Percentiles rank a stretch among this genome's conserved stretches.
Evolutionary conservation across 305 asterid species (phyloP).

Genomic region (Ruellia speciosa): DNA sequence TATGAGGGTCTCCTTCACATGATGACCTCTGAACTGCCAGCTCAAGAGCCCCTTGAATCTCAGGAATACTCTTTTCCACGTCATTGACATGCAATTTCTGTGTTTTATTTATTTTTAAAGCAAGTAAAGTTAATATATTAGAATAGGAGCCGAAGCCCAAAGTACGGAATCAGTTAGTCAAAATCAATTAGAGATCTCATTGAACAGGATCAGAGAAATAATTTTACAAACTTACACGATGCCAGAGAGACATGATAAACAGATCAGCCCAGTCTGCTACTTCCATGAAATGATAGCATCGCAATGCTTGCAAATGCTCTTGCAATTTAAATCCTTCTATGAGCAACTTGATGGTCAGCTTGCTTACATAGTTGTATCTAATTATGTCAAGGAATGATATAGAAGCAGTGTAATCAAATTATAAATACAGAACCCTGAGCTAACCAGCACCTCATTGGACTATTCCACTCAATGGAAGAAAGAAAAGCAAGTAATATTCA

Average conservation of each 20-base stretch:
- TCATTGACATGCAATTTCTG: constrained; percentile 88
- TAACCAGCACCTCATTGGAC: too few relatives aligned
- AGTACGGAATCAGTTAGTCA: constrained; percentile 11
- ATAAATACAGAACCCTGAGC: constrained; percentile 1
- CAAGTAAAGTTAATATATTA: too few relatives aligned
- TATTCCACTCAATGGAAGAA: not conserved
- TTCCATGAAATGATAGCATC: constrained; percentile 93
- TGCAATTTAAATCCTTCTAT: constrained; percentile 81
- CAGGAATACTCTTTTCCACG: constrained; percentile 74
- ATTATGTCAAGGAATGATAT: constrained; percentile 45
- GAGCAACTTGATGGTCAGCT: constrained; percentile 78
- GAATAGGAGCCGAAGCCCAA: too few relatives aligned
- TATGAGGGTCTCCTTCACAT: constrained; percentile 81
- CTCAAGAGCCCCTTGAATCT: constrained; percentile 87
- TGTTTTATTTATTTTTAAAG: too few relatives aligned
- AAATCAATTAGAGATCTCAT: constrained; percentile 30
- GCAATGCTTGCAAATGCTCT: constrained; percentile 76
- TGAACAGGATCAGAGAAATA: constrained; percentile 19
- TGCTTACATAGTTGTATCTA: constrained; percentile 81
- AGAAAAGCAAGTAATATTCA: too few relatives aligned
- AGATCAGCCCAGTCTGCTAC: constrained; percentile 94
- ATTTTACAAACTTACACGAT: constrained; percentile 42
- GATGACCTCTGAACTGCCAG: constrained; percentile 91
- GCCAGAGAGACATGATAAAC: constrained; percentile 81
- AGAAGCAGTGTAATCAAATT: constrained; percentile 9